Base-by-base conservation (phyloP, 2,329 filamentous ascomycete genomes). In the Ophiognomonia clavigignenti-juglandacearum region DNA sequence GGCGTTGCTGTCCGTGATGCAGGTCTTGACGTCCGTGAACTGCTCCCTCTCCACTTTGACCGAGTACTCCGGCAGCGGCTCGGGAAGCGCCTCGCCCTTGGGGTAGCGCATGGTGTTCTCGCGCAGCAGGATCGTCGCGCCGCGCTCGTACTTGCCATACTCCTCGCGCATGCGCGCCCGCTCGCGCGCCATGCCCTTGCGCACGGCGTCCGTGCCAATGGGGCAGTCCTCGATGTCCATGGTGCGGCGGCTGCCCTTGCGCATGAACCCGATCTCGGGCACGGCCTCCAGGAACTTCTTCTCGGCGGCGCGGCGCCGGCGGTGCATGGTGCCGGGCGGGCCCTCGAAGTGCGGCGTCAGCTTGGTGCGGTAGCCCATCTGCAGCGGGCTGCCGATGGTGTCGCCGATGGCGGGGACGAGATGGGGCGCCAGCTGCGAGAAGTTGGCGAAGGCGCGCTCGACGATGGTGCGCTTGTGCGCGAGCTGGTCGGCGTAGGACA, bases 181-280 rank as follows among this genome's bases (percentile, higher is more conserved):
- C 71, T 96, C 92, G 7, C 78, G 75, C 57, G 77, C 82, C 72
- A 96, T 82, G 22, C 92, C 93, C 54, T 79, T 74, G 22, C 88
- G 79, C 14, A 98, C 85, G 31, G 87, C 86, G 24, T 88, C 83
- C 2, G 93, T 98, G 42, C 88, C 93, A 52, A 98, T 95, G 6
- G 93, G 93, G 57, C 93, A 98, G 63, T 97, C 91, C 64, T 98
- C 93, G 54, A 98, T 97, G 61, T 98, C 93, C 53, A 98, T 72
- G 3, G 91, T 91, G 52, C 75, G 75, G 47, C 84, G 77, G 39
- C 79, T 80, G n/a, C 87, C 88, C 67, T 96, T 97, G 53, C 78
- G 75, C 76, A 89, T 93, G 69, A 95, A 98, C 8, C 93, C 93
- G 56, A 97, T 88, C 3, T 85, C 78, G 0, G 93, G 93, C 4